phyloP scores from a whole-genome alignment of 2,329 filamentous ascomycete species.

The Leptographium galeiforme region DNA sequence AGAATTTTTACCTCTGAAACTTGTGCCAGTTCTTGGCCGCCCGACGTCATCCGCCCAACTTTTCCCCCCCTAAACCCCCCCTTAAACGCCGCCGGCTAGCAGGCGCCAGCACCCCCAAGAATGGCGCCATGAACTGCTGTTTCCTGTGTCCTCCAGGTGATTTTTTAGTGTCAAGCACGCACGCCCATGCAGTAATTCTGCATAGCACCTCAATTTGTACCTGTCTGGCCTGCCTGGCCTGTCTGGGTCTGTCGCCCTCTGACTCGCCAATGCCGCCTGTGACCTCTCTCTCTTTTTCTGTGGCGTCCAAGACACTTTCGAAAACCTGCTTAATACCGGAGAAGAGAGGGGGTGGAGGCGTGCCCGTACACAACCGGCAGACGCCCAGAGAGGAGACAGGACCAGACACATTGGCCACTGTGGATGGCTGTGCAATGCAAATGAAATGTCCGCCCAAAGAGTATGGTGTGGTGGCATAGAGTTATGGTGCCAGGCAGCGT shows the following conservation, averaged over 20 bases:
- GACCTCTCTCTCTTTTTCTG: not conserved
- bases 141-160: not conserved
- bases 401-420: not conserved
- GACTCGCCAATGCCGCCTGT: not conserved
- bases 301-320: too few relatives aligned
- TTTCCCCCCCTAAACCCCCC: not conserved
- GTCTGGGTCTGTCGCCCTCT: too few relatives aligned
- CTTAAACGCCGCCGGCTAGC: not conserved
- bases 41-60: not conserved
- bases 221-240: too few relatives aligned
- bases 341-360: not conserved
- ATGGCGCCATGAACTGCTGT: not conserved
- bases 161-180: too few relatives aligned
- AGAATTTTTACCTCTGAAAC: too few relatives aligned
- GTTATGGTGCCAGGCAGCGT: constrained; percentile 1
- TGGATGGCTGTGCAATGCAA: not conserved
- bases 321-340: not conserved
- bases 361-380: not conserved
- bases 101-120: not conserved
- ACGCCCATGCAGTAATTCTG: too few relatives aligned
- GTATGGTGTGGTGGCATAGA: constrained; percentile 1
- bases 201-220: too few relatives aligned
- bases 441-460: not conserved
- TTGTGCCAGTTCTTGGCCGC: too few relatives aligned
- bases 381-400: not conserved